A percentile compares a stretch with the other conserved stretches of the same genome.
These are phyloP conservation scores for Meyerozyma athensensis DNA, from an alignment of 1,139 yeast genomes.

Conservation along the genomic window DNA sequence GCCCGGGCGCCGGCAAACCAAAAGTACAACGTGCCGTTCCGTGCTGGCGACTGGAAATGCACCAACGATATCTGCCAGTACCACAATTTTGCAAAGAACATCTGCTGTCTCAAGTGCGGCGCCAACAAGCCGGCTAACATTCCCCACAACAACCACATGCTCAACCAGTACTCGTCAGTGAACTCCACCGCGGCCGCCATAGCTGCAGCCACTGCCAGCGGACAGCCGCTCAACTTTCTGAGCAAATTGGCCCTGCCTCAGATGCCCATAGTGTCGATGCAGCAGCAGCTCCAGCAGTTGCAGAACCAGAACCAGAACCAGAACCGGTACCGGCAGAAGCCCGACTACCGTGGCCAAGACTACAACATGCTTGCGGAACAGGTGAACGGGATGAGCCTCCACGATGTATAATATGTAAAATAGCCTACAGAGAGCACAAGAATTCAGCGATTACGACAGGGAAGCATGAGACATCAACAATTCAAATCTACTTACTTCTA, in stretches of 20 bases:
- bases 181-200: constrained; percentile 48
- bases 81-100: constrained; percentile 91
- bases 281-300: constrained; percentile 1
- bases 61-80: constrained; percentile 71
- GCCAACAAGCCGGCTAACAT: constrained; percentile 59
- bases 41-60: constrained; percentile 98
- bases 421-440: no score
- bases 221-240: constrained; percentile 40
- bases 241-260: constrained; percentile 7
- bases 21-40: constrained; percentile 65
- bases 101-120: constrained; percentile 84
- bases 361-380: not conserved
- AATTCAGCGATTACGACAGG: no score
- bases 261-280: not conserved
- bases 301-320: not conserved
- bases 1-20: constrained; percentile 7
- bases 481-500: no score
- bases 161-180: constrained; percentile 25
- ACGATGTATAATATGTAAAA: not conserved
- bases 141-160: constrained; percentile 13
- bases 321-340: not conserved
- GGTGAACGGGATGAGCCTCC: constrained; percentile 1
- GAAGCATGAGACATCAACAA: no score
- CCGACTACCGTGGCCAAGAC: no score
- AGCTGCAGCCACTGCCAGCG: constrained; percentile 52